phyloP scores from a whole-genome alignment of 371 early-diverging fungal species.

The Mucor indicus region DNA sequence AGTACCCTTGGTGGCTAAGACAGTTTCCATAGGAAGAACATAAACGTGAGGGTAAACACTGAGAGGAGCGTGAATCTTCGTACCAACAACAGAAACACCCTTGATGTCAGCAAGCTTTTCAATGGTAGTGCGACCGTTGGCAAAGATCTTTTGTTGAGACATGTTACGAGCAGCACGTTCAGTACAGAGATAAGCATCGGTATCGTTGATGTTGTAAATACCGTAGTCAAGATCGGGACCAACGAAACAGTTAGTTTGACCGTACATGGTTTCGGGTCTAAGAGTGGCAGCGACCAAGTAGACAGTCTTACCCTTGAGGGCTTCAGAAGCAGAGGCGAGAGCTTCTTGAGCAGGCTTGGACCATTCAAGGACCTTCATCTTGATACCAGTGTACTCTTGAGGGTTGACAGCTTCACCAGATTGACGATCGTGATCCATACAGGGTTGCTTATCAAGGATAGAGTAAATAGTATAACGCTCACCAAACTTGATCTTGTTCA shows the following conservation, averaged over 20 bases:
- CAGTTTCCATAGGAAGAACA: conserved; percentile 96
- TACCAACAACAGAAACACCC: conserved; percentile 85
- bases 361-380: conserved; percentile 80
- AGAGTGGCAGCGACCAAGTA: conserved; percentile 97
- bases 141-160: conserved; percentile 88
- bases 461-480: conserved; percentile 99
- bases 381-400: conserved; percentile 94
- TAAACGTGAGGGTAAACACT: conserved; percentile 77
- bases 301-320: conserved; percentile 71
- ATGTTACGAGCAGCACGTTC: conserved; percentile 95
- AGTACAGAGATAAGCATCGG: conserved; percentile 86
- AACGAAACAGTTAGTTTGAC: conserved; percentile 97
- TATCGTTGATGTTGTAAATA: conserved; percentile 71
- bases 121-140: conserved; percentile 27
- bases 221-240: conserved; percentile 92
- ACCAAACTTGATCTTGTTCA: conserved; percentile 94
- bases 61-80: conserved; percentile 90
- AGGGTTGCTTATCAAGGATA: conserved; percentile 96
- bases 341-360: conserved; percentile 52
- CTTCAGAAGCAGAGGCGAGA: conserved; percentile 44
- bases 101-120: conserved; percentile 73
- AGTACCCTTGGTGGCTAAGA: conserved; percentile 94
- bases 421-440: conserved; percentile 99
- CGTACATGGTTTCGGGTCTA: conserved; percentile 99
- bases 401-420: conserved; percentile 98